Base-by-base conservation (phyloP, 2,329 filamentous ascomycete species). In the Hysterium pulicare region DNA sequence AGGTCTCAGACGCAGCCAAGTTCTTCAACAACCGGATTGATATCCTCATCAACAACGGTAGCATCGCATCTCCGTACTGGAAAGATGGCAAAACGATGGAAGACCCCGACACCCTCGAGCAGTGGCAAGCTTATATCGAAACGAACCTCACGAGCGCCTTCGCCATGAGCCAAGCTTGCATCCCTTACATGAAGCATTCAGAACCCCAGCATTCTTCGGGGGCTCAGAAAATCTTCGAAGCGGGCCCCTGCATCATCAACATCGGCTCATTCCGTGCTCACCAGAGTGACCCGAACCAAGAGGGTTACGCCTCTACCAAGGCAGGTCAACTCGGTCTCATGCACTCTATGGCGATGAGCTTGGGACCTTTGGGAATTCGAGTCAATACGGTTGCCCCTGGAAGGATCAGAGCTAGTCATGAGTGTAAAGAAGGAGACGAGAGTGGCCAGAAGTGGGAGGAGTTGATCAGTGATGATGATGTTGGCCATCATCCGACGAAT, bases 281-380 rank as follows among this genome's bases (percentile, higher is more conserved):
- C 28, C 68, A 71, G 46, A 68, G 62, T 22, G 72, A 75, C 49
- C 65, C 69, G 3, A 73, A 75, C 50, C 71, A 73, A 48, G 72
- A 75, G 47, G 71, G 71, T 2, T 75, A 77, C 53, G 74, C 72
- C 15, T 66, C 74, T 1, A 75, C 71, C 9, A 79, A 78, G 57
- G 71, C 74, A 3, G 75, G 74, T 0, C 57, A 78, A 37, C 54
- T 77, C 9, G 75, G 75, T 0, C 48, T 78, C 44, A 74, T 71
- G 57, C 74, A 77, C 48, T 69, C 69, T 21, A 70, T 77, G 71
- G 68, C 73, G 10, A 71, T 74, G 24, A 71, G 68, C 38, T 55
- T 77, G 23, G 67, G 66, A 4, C 56, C 60, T 20, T 58, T 70
- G 22, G 67, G 69, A 2, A 69, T 78, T 28, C 62, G 72, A 2